Evolutionary conservation across 2,329 filamentous ascomycete genomes (phyloP).

Genomic region (Trichoderma harzianum): DNA sequence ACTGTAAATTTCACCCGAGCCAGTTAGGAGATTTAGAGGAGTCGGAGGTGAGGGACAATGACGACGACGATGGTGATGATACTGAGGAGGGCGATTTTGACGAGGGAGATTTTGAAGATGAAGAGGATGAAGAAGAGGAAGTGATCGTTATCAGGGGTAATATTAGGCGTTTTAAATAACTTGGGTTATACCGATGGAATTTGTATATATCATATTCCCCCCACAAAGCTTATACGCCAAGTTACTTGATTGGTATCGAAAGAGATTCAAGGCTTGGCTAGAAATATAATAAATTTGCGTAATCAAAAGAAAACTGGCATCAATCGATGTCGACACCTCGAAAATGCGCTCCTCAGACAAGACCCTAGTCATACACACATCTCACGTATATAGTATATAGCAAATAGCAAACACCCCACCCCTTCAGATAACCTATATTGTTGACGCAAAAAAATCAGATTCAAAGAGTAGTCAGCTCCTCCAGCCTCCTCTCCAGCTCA

Average conservation of each 20-base stretch:
- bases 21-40: not conserved
- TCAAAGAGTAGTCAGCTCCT: constrained; percentile 60
- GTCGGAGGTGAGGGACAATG: not conserved
- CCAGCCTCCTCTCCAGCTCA: constrained; percentile 80
- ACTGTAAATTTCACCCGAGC: constrained; percentile 30
- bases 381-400: not conserved
- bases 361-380: constrained; percentile 4
- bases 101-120: not conserved
- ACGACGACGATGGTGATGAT: not conserved
- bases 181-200: not conserved
- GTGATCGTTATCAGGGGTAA: not conserved
- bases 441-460: not conserved
- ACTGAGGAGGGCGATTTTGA: not conserved
- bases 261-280: not conserved
- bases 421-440: not conserved
- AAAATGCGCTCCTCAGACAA: not conserved
- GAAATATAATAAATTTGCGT: not conserved
- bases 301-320: not conserved
- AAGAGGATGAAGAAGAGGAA: not conserved
- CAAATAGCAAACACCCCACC: not conserved
- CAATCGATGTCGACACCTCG: not conserved
- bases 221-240: no score
- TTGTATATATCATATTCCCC: not conserved
- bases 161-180: not conserved
- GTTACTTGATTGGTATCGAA: not conserved